phyloP scores from a whole-genome alignment of 2,329 filamentous ascomycete genomes.

The Xylariaceae sp. region DNA sequence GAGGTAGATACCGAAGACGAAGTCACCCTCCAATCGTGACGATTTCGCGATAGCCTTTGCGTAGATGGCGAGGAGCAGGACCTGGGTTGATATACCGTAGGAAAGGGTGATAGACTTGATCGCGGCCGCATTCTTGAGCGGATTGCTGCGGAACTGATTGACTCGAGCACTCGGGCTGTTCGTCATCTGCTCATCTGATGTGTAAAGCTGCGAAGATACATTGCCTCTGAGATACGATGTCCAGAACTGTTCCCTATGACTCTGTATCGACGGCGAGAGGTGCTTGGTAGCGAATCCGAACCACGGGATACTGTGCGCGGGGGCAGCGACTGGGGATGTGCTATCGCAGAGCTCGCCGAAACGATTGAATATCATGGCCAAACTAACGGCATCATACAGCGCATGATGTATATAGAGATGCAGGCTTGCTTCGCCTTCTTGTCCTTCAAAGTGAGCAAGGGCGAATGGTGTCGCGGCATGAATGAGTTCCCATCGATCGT shows the following conservation, averaged over 20 bases:
- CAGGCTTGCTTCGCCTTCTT: slow-evolving; percentile 30
- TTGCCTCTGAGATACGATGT: slow-evolving; percentile 38
- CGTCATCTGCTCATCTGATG: background rate
- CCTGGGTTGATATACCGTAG: slow-evolving; percentile 62
- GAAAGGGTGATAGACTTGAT: slow-evolving; percentile 22
- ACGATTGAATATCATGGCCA: slow-evolving; percentile 55
- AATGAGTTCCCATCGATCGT: slow-evolving; percentile 25
- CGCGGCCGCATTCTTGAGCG: slow-evolving; percentile 12
- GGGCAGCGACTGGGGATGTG: background rate
- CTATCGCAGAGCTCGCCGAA: slow-evolving; percentile 29
- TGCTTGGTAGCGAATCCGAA: slow-evolving; percentile 23
- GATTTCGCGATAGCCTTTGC: slow-evolving; percentile 41
- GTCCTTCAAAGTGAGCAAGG: slow-evolving; percentile 21
- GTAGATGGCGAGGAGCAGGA: slow-evolving; percentile 69
- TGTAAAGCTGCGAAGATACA: background rate
- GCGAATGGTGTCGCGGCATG: slow-evolving; percentile 25
- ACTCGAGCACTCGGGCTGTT: slow-evolving; percentile 5
- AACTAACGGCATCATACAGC: slow-evolving; percentile 79
- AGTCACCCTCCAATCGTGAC: slow-evolving; percentile 29
- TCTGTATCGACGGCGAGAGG: slow-evolving; percentile 9
- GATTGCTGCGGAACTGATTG: slow-evolving; percentile 17
- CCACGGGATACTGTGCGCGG: slow-evolving; percentile 22
- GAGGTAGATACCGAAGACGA: slow-evolving; percentile 75
- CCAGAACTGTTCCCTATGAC: slow-evolving; percentile 39
- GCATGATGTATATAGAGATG: slow-evolving; percentile 72